phyloP scores from a whole-genome alignment of 23 red algal genomes.

The Gracilariopsis chorda region DNA sequence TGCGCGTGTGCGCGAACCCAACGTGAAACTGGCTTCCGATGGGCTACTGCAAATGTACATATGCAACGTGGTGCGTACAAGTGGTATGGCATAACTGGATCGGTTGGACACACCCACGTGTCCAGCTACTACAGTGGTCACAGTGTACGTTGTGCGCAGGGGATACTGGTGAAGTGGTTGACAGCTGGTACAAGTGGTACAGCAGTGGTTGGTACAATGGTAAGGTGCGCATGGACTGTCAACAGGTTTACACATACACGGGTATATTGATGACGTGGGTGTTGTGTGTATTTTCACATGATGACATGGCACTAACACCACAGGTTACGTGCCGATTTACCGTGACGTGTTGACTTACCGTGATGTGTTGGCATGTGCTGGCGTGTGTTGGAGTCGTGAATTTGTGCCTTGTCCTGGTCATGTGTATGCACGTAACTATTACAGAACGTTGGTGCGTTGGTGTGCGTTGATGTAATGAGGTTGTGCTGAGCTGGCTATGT shows the following conservation, averaged over 20 bases:
- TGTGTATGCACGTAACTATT: no score
- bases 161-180: no score
- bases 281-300: neutral
- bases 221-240: no score
- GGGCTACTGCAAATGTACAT: neutral
- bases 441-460: neutral
- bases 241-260: no score
- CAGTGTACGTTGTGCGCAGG: no score
- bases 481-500: neutral
- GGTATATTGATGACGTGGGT: no score
- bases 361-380: neutral
- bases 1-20: neutral
- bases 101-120: neutral
- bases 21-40: neutral
- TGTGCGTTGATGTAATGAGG: neutral
- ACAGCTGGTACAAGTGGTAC: no score
- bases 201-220: no score
- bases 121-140: no score
- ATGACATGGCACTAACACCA: no score
- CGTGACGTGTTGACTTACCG: neutral
- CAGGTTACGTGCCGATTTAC: neutral
- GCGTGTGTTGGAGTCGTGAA: neutral
- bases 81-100: neutral
- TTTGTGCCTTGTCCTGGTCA: neutral
- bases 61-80: neutral